phyloP scores from a whole-genome alignment of 2,329 filamentous ascomycete species.

The Botrytis aclada region DNA sequence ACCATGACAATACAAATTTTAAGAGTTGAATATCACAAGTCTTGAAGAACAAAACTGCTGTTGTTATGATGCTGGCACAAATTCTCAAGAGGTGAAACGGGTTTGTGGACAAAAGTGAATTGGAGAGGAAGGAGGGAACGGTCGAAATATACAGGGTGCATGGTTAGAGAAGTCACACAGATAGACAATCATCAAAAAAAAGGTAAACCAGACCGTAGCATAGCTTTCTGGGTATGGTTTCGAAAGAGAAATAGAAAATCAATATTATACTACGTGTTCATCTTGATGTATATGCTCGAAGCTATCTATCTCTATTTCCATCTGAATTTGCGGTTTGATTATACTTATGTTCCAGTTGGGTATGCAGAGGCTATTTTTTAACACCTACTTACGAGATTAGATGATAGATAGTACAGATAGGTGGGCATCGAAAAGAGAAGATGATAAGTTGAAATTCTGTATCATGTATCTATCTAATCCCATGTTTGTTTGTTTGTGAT shows the following conservation, averaged over 20 bases:
- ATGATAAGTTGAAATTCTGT: background rate
- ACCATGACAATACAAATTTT: background rate
- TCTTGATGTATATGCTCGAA: background rate
- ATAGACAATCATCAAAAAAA: background rate
- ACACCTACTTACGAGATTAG: background rate
- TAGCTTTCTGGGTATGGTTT: accelerated
- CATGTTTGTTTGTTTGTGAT: background rate
- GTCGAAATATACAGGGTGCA: background rate
- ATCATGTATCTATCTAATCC: background rate
- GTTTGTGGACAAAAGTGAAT: background rate
- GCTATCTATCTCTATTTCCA: background rate
- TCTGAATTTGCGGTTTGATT: background rate
- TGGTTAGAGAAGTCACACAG: background rate
- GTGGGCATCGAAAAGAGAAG: background rate
- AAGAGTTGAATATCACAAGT: too few relatives aligned
- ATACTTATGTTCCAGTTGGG: background rate
- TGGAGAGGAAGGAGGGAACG: background rate
- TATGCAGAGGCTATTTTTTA: background rate
- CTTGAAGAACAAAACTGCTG: background rate
- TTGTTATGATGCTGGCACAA: background rate
- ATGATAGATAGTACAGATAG: background rate
- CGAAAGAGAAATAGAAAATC: background rate
- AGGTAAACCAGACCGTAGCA: background rate
- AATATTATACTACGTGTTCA: background rate
- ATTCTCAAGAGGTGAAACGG: background rate